A percentile compares a stretch with the other conserved stretches of the same genome.
These are phyloP conservation scores for Paraphaeosphaeria sporulosa DNA, from an alignment of 2,329 filamentous ascomycete species.

Conservation along the genomic window DNA sequence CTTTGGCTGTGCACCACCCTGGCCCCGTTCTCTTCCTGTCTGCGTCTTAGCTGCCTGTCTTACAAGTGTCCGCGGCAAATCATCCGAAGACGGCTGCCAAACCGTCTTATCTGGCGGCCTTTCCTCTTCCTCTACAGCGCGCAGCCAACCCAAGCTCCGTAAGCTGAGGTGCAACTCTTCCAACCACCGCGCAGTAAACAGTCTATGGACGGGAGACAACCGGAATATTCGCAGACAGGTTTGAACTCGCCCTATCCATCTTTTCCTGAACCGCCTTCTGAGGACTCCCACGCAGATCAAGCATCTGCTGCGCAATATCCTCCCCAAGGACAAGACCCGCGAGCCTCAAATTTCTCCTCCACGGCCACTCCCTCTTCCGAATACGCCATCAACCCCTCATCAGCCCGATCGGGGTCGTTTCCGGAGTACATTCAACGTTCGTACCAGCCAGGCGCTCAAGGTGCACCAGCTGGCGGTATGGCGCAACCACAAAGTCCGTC, in stretches of 20 bases:
- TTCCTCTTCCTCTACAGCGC: constrained; percentile 51
- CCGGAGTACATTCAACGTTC: constrained; percentile 84
- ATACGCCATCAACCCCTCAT: constrained; percentile 79
- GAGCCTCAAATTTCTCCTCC: constrained; percentile 74
- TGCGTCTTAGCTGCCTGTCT: constrained; percentile 41
- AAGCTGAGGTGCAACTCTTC: constrained; percentile 41
- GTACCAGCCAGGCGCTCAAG: constrained; percentile 79
- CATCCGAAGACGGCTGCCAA: constrained; percentile 47
- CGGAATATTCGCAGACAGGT: constrained; percentile 63
- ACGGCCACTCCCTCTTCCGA: constrained; percentile 88
- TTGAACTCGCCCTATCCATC: constrained; percentile 63
- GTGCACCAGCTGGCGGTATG: constrained; percentile 86
- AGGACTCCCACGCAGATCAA: constrained; percentile 87
- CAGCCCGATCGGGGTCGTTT: constrained; percentile 82
- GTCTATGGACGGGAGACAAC: constrained; percentile 64
- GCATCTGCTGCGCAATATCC: constrained; percentile 90
- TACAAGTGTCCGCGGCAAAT: constrained; percentile 46
- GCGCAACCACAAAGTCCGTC: constrained; percentile 99
- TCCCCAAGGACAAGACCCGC: constrained; percentile 76
- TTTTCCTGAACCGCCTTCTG: constrained; percentile 73
- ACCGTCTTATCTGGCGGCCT: constrained; percentile 58
- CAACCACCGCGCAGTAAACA: constrained; percentile 46
- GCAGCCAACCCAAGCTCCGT: constrained; percentile 51
- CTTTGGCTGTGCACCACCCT: constrained; percentile 46
- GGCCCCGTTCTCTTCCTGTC: constrained; percentile 37